Conservation (phyloP, 2,329 filamentous ascomycete species). For the Plectosphaerella cucumerina region DNA sequence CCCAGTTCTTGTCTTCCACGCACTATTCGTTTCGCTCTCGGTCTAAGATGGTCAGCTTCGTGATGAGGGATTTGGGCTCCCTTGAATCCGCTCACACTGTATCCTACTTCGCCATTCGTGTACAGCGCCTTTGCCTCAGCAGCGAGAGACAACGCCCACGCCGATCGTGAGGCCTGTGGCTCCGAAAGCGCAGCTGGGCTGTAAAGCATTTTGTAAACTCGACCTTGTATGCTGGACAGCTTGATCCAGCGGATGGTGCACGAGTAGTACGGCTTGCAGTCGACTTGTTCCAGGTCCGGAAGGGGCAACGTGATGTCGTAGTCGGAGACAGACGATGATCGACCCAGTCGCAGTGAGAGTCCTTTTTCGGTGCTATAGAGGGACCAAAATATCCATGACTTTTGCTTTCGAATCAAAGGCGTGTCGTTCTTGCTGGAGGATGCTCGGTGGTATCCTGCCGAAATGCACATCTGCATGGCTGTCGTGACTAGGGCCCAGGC, state of each 20-base stretch:
- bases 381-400: slow-evolving; percentile 19
- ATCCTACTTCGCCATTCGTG: no score
- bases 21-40: background rate
- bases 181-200: slow-evolving; percentile 17
- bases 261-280: background rate
- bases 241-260: slow-evolving; percentile 11
- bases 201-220: slow-evolving; percentile 21
- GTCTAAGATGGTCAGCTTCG: background rate
- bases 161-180: slow-evolving; percentile 11
- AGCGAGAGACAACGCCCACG: slow-evolving; percentile 6
- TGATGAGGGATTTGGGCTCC: background rate
- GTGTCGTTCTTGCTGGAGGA: slow-evolving; percentile 4
- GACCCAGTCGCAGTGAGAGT: slow-evolving; percentile 19
- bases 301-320: slow-evolving; percentile 18
- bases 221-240: slow-evolving; percentile 16
- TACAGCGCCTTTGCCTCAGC: background rate
- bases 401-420: slow-evolving; percentile 4
- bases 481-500: slow-evolving; percentile 17
- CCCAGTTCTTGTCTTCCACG: background rate
- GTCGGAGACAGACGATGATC: slow-evolving; percentile 19
- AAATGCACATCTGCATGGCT: slow-evolving; percentile 15
- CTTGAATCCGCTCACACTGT: background rate
- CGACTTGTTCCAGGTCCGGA: background rate
- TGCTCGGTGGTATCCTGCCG: slow-evolving; percentile 14
- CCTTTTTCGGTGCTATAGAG: slow-evolving; percentile 20